Evolutionary conservation across 1,284 basidiomycete genomes (phyloP).

Genomic region (Cerioporus squamosus): DNA sequence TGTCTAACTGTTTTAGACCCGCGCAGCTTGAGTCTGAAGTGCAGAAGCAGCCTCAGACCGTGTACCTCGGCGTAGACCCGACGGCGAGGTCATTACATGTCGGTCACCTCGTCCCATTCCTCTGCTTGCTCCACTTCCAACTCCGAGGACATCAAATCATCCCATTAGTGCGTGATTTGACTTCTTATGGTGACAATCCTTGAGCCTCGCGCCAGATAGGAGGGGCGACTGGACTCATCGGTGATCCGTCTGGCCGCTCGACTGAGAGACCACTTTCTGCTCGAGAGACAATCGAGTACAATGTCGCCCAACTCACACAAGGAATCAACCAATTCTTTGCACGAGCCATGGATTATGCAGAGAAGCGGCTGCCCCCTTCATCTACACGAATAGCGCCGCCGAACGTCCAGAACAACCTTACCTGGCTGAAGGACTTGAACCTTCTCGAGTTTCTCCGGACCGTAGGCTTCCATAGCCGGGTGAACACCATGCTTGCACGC

Average conservation of each 20-base stretch:
- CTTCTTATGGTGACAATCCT: not conserved
- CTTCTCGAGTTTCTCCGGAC: slow-evolving; percentile 87
- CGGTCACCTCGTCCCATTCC: slow-evolving; percentile 90
- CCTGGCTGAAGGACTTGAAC: slow-evolving; percentile 79
- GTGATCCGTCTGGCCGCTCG: slow-evolving; percentile 92
- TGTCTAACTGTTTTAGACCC: slow-evolving; percentile 29
- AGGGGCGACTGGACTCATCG: slow-evolving; percentile 95
- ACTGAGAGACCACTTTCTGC: slow-evolving; percentile 82
- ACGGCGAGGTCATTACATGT: slow-evolving; percentile 90
- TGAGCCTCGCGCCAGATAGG: slow-evolving; percentile 71
- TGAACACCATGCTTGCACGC: slow-evolving; percentile 89
- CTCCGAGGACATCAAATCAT: slow-evolving; percentile 82
- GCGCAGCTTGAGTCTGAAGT: slow-evolving; percentile 44
- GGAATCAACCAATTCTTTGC: slow-evolving; percentile 79
- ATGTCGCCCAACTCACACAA: slow-evolving; percentile 68
- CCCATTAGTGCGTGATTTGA: slow-evolving; percentile 50
- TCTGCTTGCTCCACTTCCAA: slow-evolving; percentile 89
- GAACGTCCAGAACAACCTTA: slow-evolving; percentile 80
- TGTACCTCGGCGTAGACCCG: slow-evolving; percentile 94
- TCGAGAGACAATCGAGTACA: slow-evolving; percentile 61
- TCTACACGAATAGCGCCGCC: slow-evolving; percentile 33
- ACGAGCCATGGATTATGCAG: slow-evolving; percentile 67
- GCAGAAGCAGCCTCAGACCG: slow-evolving; percentile 47
- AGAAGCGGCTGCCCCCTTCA: slow-evolving; percentile 34
- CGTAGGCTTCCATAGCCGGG: slow-evolving; percentile 82